phyloP scores from a whole-genome alignment of 768 basidiomycete species.

The Cystoderma amianthinum region DNA sequence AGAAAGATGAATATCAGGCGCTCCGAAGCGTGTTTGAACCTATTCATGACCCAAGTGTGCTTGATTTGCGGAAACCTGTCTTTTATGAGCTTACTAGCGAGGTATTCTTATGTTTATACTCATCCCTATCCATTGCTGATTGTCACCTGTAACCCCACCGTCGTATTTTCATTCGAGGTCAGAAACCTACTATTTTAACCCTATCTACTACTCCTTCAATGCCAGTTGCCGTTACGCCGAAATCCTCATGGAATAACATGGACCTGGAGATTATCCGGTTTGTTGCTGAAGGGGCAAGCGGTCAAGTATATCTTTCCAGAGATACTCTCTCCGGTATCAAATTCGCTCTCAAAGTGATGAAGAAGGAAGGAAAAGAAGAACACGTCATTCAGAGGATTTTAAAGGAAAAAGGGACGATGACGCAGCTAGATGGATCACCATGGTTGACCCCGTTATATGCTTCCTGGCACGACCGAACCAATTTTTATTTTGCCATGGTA shows the following conservation, averaged over 20 bases:
- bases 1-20: no score
- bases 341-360: slow-evolving; percentile 10
- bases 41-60: no score
- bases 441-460: slow-evolving; percentile 9
- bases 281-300: slow-evolving; percentile 9
- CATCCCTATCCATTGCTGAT: no score
- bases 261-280: background rate
- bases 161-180: background rate
- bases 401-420: slow-evolving; percentile 3
- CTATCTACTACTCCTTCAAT: background rate
- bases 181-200: background rate
- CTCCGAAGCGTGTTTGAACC: no score
- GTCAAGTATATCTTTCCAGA: slow-evolving; percentile 9
- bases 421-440: slow-evolving; percentile 8
- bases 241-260: background rate
- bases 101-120: no score
- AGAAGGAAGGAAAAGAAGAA: slow-evolving; percentile 5
- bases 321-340: background rate
- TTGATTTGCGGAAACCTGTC: no score
- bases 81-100: no score
- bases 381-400: slow-evolving; percentile 2
- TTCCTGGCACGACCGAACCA: slow-evolving; percentile 12
- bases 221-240: background rate
- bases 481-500: slow-evolving; percentile 12
- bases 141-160: no score